Base-by-base conservation (phyloP, 176 grass and related monocot genomes). In the Pontederia crassipes region DNA sequence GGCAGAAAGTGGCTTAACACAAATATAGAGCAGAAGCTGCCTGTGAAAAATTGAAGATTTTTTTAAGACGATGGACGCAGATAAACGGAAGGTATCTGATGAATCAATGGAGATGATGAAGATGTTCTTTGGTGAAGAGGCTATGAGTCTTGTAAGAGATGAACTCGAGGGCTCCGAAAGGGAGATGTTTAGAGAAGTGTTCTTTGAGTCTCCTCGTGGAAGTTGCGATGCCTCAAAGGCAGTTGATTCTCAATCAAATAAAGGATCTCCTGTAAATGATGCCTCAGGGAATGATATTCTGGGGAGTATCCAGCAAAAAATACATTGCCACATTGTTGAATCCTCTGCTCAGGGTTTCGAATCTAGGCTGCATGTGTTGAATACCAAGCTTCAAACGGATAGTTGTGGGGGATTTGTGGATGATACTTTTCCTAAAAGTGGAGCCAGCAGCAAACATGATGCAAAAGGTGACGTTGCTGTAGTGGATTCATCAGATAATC, bases 81-180 rank as follows among this genome's bases (percentile, higher is more conserved):
- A 40, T 40, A 7, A 40, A 3, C 32, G 32, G 6, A 40, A 40
- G 32, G 32, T 40, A 40, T 40, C 32, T 1, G 32, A 40, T 40
- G 32, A 3, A 40, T 40, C 32, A 40, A 40, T 40, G 32, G 32
- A 87, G 54, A 75, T 85, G 17, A 74, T 72, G 54, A 54, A 54
- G 56, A 82, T 87, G 80, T 53, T 87, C 60, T 96, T 90, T 50
- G 79, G 75, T 58, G 69, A 87, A 69, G 66, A 82, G 29, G 66
- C 81, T 58, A 3, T 40, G 10, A 74, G 46, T 15, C 66, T 89
- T 58, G 56, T 61, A 28, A 65, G 72, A 57, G 80, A 80, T 55
- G 18, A 7, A 18, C 80, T 85, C 58, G 78, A 96, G 53, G 62
- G 73, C 35, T 96, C 83, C 8, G 83, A 90, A 49, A 70, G 54